Base-by-base conservation (phyloP, 2,329 filamentous ascomycete genomes). In the Claviceps capensis region DNA sequence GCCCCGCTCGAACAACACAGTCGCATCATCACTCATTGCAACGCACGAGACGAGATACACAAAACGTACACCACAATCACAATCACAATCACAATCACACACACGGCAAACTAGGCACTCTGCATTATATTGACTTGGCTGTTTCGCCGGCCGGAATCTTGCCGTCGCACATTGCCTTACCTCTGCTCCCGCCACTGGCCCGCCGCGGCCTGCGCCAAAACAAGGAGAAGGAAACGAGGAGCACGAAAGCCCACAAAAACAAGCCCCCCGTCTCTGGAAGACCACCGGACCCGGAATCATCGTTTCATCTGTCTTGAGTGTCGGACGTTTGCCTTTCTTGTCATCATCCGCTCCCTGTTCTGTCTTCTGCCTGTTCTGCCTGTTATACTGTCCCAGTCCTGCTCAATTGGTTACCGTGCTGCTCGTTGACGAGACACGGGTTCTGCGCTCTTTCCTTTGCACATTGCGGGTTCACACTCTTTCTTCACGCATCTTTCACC, bases 111-210 rank as follows among this genome's bases (percentile, higher is more conserved):
- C 30, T 34, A 34, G 30, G 30, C 30, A 34, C 9, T 34, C 30
- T 34, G 30, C 30, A 34, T 34, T 11, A n/a, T 34, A 44, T 47
- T 11, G 14, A 13, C 48, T 50, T 30, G 50, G 34, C 17, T 40
- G 4, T 38, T 26, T 26, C n/a, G 22, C 42, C 42, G 30, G 30
- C 30, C 30, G 30, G 30, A 11, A 34, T 34, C 30, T 34, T 34
- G 9, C 30, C 30, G 30, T 34, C 30, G 30, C 30, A 34, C 30
- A 34, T 34, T 34, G 5, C 42, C n/a, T 47, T 45, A 7, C 23
- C 47, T 37, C 48, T 42, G 23, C 44, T 37, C 2, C 43, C 47
- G 49, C 46, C 19, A 49, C 43, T 37, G 49, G 47, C 49, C 49
- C 49, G 49, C 19, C 41, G 19, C 44, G 40, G 45, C 45, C 41